phyloP scores from a whole-genome alignment of 306 rosid species.

The Quercus bicolor region DNA sequence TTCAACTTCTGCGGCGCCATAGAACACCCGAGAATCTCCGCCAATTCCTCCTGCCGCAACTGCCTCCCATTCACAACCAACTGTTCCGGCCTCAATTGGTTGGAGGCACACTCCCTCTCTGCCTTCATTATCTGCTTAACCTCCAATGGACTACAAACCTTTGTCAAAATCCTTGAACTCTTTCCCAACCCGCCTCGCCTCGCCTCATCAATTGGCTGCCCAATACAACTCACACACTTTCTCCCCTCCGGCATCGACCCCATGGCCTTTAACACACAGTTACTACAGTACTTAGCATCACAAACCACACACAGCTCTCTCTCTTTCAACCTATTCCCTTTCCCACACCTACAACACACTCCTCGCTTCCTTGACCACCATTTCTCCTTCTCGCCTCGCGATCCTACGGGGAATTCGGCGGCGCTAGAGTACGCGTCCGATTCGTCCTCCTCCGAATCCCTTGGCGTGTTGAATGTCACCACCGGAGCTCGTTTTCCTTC shows the following conservation, averaged over 20 bases:
- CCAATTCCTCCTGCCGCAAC: slow-evolving; percentile 73
- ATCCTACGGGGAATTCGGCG: slow-evolving; percentile 44
- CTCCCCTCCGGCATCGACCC: slow-evolving; percentile 97
- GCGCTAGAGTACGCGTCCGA: slow-evolving; percentile 55
- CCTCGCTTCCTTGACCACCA: slow-evolving; percentile 34
- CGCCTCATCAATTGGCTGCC: slow-evolving; percentile 65
- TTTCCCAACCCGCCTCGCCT: slow-evolving; percentile 66
- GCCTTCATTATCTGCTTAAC: slow-evolving; percentile 84
- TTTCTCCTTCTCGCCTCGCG: slow-evolving; percentile 23
- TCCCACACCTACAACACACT: slow-evolving; percentile 69
- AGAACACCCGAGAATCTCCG: slow-evolving; percentile 69
- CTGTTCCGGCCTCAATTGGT: slow-evolving; percentile 87
- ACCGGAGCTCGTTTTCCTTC: slow-evolving; percentile 42
- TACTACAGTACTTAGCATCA: slow-evolving; percentile 64
- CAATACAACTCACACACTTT: slow-evolving; percentile 82
- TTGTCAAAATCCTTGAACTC: slow-evolving; percentile 65
- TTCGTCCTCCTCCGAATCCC: slow-evolving; percentile 56
- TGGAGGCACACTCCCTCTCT: slow-evolving; percentile 73
- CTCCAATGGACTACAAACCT: slow-evolving; percentile 82
- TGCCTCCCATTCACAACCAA: slow-evolving; percentile 70
- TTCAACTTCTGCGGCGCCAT: slow-evolving; percentile 75
- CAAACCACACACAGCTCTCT: slow-evolving; percentile 82
- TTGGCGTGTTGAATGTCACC: slow-evolving; percentile 64
- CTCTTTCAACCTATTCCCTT: slow-evolving; percentile 68
- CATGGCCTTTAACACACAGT: slow-evolving; percentile 84